Evolutionary conservation across 2,329 filamentous ascomycete genomes (phyloP), one percentile per base, ranked within the genome.

Genomic region (Nemania diffusa): DNA sequence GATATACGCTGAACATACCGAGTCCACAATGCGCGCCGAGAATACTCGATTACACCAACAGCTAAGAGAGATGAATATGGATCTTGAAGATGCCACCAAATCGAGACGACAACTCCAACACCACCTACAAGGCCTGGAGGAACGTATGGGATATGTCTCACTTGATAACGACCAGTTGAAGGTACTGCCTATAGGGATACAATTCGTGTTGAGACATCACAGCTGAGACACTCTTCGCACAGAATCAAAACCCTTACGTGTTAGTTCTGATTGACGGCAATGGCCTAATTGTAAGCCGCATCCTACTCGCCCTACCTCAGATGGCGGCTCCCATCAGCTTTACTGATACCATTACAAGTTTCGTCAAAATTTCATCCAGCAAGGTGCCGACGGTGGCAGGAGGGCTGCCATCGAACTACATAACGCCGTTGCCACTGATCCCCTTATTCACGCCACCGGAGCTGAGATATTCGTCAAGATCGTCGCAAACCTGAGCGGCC

Each of bases 251-350:
- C 76, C 82, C 85, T 46, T 91, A 91, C 75, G 81, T 90, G 73
- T 77, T 87, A 70, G 83, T 89, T 44, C 75, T 90, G 71, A 85
- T 91, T 71, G 89, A 91, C 75, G 89, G 88, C 42, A 85, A 91
- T 75, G 86, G 87, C 51, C 81, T 90, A 65, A 79, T 90, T 76
- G 88, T 90, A 74, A 76, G 82, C 59, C 63, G 51, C 50, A 63
- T 48, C 60, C 24, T 57, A 42, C 17, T 58, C 64, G 67, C 58
- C 69, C 51, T 67, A 11, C 29, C 7, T 20, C 65, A 61, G 52
- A 53, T 44, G 11, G 6, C 26, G 24, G n/a, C 59, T 57, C 57
- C 62, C 57, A 46, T 64, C 58, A 50, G 63, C 67, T 63, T 63
- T 51, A 68, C 59, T 42, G 50, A 58, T 27, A 11, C 46, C 44